Evolutionary conservation across 176 grass and related monocot species (phyloP).

Genomic region (Juncus effusus): DNA sequence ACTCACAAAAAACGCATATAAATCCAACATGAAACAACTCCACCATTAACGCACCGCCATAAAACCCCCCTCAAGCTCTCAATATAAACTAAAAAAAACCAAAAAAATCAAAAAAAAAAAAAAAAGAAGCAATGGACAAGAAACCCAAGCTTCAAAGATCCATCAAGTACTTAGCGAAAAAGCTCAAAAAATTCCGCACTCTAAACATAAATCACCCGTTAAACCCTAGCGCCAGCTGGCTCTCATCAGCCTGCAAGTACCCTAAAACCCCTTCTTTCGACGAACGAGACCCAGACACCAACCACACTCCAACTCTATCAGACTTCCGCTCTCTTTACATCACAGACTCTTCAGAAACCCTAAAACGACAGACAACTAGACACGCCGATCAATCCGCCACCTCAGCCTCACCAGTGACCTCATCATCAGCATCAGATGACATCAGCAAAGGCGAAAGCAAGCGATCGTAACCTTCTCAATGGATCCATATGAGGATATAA

Average conservation of each 20-base stretch:
- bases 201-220: constrained; percentile 30
- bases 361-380: constrained; percentile 6
- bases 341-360: constrained; percentile 2
- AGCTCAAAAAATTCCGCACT: constrained; percentile 57
- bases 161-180: constrained; percentile 55
- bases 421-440: background rate
- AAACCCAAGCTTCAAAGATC: constrained; percentile 45
- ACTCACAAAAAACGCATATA: background rate
- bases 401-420: background rate
- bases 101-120: background rate
- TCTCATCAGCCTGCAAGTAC: constrained; percentile 65
- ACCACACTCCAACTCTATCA: constrained; percentile 55
- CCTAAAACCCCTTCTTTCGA: constrained; percentile 45
- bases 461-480: constrained; percentile 52
- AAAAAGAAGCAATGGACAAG: constrained; percentile 38
- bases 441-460: background rate
- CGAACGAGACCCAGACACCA: background rate
- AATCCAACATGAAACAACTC: constrained; percentile 6
- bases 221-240: constrained; percentile 34
- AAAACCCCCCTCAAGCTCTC: background rate
- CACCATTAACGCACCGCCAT: background rate
- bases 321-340: constrained; percentile 75
- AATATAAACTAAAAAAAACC: background rate
- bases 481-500: constrained; percentile 64
- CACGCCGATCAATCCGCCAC: background rate